Percentiles rank a stretch among this genome's conserved stretches.
Conservation (phyloP, 1,284 basidiomycete genomes). For the Spongiforma sp. region DNA sequence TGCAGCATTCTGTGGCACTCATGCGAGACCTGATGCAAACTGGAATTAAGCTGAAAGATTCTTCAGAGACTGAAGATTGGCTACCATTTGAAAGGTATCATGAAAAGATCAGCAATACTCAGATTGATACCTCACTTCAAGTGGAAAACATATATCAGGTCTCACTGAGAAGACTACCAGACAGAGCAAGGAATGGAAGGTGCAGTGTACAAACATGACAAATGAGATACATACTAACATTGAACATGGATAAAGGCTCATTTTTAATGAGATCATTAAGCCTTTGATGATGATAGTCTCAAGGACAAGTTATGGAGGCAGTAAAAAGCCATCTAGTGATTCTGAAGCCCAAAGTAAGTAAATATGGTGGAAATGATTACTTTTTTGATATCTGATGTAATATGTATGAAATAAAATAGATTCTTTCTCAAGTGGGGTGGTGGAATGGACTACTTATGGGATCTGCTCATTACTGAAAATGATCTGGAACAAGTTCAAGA, state of each 20-base stretch:
- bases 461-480: background rate
- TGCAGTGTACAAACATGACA: too few relatives aligned
- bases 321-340: conserved; percentile 3
- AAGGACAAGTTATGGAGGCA: background rate
- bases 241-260: background rate
- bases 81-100: too few relatives aligned
- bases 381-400: background rate
- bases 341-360: background rate
- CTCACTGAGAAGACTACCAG: too few relatives aligned
- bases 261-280: background rate
- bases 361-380: too few relatives aligned
- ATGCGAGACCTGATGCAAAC: background rate
- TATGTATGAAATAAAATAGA: background rate
- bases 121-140: too few relatives aligned
- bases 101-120: too few relatives aligned
- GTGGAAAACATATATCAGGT: too few relatives aligned
- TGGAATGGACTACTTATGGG: conserved; percentile 8
- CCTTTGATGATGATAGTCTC: background rate
- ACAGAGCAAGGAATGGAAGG: too few relatives aligned
- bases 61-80: too few relatives aligned
- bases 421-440: background rate
- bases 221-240: too few relatives aligned
- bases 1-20: background rate
- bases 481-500: background rate
- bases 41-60: too few relatives aligned